These are phyloP conservation scores for Tetrapisispora phaffii DNA, from an alignment of 805 yeast genomes.

Conservation along the genomic window DNA sequence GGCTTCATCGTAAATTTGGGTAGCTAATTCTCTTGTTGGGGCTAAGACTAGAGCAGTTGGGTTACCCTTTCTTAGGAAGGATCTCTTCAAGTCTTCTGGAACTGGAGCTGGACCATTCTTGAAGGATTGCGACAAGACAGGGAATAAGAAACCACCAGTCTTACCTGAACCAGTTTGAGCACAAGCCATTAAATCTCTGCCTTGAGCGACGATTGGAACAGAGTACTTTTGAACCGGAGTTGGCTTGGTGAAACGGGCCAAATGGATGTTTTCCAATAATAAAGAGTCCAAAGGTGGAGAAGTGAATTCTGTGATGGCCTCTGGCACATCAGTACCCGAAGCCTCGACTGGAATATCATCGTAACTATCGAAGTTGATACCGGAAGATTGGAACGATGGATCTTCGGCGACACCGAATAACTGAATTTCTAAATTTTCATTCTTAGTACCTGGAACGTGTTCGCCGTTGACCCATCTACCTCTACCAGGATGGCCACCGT, in stretches of 20 bases:
- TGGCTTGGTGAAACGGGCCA: constrained; percentile 89
- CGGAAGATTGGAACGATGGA: constrained; percentile 74
- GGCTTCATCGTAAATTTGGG: constrained; percentile 93
- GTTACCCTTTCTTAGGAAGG: constrained; percentile 64
- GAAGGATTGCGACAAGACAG: constrained; percentile 87
- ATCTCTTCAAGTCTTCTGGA: constrained; percentile 31
- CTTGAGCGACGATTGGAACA: constrained; percentile 78
- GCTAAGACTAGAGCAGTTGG: constrained; percentile 96
- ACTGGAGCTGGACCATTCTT: constrained; percentile 71
- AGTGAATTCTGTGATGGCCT: constrained; percentile 78
- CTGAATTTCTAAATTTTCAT: constrained; percentile 62
- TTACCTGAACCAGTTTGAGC: constrained; percentile 99
- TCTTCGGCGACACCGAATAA: constrained; percentile 70
- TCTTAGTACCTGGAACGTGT: constrained; percentile 72
- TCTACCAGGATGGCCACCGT: constrained; percentile 36
- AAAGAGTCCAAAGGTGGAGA: constrained; percentile 85
- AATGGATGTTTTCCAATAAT: constrained; percentile 74
- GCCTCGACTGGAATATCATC: constrained; percentile 99
- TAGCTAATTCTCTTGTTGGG: constrained; percentile 98
- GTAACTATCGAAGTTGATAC: constrained; percentile 96
- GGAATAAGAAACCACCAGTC: constrained; percentile 99
- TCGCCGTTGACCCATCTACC: constrained; percentile 84
- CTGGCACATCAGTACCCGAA: constrained; percentile 89
- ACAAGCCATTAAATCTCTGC: constrained; percentile 93
- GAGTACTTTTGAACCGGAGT: constrained; percentile 95